Evolutionary conservation across 2,329 filamentous ascomycete species (phyloP).

Genomic region (Cryphonectria naterciae): DNA sequence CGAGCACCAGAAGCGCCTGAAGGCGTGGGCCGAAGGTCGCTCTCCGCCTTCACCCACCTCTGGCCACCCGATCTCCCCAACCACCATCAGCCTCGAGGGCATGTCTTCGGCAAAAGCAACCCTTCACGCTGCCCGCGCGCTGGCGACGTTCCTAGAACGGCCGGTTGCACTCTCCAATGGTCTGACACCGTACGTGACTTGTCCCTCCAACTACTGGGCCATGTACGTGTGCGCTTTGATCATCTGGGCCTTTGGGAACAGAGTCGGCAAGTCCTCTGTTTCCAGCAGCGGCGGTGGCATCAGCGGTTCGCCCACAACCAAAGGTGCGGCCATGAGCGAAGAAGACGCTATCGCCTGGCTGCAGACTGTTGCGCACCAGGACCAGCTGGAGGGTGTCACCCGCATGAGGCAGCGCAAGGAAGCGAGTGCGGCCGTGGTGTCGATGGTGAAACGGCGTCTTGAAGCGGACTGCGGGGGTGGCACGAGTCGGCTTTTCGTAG

Average conservation of each 20-base stretch:
- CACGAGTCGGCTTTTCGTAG: conserved; percentile 54
- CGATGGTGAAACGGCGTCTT: conserved; percentile 51
- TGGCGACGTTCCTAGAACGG: conserved; percentile 50
- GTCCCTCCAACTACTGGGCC: conserved; percentile 58
- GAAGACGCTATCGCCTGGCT: conserved; percentile 43
- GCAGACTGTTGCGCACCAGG: conserved; percentile 45
- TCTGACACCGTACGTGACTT: conserved; percentile 35
- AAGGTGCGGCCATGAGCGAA: conserved; percentile 30
- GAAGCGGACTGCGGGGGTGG: conserved; percentile 54
- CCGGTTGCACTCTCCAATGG: conserved; percentile 18
- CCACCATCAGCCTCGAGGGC: conserved; percentile 33
- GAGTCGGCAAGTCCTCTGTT: conserved; percentile 26
- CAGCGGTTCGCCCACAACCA: conserved; percentile 32
- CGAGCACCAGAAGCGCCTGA: conserved; percentile 52
- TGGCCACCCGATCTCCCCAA: conserved; percentile 11
- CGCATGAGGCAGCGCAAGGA: conserved; percentile 46
- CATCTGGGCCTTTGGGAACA: conserved; percentile 60
- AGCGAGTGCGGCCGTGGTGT: conserved; percentile 48
- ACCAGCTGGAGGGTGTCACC: conserved; percentile 44
- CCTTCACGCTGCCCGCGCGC: conserved; percentile 55
- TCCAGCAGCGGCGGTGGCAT: conserved; percentile 24
- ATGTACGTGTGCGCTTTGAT: conserved; percentile 62
- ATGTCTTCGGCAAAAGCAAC: conserved; percentile 49
- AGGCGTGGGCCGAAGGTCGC: conserved; percentile 43
- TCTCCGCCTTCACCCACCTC: conserved; percentile 15